Evolutionary conservation across 2,329 filamentous ascomycete species (phyloP).

Genomic region (Fusarium cyanostomum): DNA sequence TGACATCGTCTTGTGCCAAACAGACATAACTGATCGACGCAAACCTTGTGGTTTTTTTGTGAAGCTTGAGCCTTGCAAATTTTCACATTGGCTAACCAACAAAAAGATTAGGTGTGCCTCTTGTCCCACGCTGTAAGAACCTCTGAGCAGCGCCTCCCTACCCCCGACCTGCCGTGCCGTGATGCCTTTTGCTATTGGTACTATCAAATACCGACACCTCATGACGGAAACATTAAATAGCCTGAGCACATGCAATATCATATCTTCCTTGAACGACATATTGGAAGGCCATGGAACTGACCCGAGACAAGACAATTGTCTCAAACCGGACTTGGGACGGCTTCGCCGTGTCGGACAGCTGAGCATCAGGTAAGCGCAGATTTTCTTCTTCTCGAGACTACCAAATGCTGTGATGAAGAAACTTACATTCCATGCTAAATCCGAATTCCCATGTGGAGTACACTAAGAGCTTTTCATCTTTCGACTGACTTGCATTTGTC

Average conservation of each 20-base stretch:
- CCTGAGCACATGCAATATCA: slow-evolving; percentile 40
- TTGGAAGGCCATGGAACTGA: slow-evolving; percentile 10
- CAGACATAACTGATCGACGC: slow-evolving; percentile 59
- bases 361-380: slow-evolving; percentile 41
- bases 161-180: slow-evolving; percentile 43
- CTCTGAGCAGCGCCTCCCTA: slow-evolving; percentile 2
- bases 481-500: slow-evolving; percentile 69
- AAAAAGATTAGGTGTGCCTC: slow-evolving; percentile 22
- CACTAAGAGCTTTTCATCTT: slow-evolving; percentile 85
- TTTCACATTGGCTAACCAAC: slow-evolving; percentile 33
- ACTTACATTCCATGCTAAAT: slow-evolving; percentile 80
- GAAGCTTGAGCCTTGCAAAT: slow-evolving; percentile 1
- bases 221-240: slow-evolving; percentile 52
- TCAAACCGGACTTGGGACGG: not conserved
- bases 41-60: slow-evolving; percentile 15
- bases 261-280: slow-evolving; percentile 5
- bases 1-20: slow-evolving; percentile 67
- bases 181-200: slow-evolving; percentile 54
- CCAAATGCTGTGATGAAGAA: slow-evolving; percentile 69
- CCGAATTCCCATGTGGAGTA: slow-evolving; percentile 73
- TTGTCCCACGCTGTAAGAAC: slow-evolving; percentile 18
- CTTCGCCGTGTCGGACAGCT: not conserved
- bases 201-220: slow-evolving; percentile 58
- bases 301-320: slow-evolving; percentile 10
- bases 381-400: slow-evolving; percentile 21